Evolutionary conservation across 352 stramenopile genomes (phyloP).

Genomic region (Pythium guiyangense): DNA sequence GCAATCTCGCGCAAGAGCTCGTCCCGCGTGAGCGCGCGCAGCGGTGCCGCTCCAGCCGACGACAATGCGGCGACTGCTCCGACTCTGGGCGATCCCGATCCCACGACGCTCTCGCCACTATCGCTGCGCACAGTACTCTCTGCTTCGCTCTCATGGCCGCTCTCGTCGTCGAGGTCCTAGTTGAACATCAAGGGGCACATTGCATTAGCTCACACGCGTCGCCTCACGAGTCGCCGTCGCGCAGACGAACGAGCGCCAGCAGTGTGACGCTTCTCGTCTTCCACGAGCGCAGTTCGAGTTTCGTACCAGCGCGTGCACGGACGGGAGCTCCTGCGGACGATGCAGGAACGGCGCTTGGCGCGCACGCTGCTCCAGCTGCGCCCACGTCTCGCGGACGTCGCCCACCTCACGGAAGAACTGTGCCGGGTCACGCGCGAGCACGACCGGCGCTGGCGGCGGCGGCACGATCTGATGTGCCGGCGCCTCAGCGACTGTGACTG

Average conservation of each 20-base stretch:
- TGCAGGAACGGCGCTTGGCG: conserved; percentile 37
- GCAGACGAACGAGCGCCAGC: too few relatives aligned
- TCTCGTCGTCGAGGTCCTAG: conserved; percentile 8
- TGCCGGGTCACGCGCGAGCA: conserved; percentile 6
- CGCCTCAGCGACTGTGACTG: background rate
- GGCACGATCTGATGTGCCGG: too few relatives aligned
- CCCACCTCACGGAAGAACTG: conserved; percentile 31
- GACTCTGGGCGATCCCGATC: conserved; percentile 2
- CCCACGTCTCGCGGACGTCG: conserved; percentile 58
- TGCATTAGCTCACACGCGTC: background rate
- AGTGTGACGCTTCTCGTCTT: background rate
- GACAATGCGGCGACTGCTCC: background rate
- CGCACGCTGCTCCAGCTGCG: conserved; percentile 52
- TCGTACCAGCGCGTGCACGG: conserved; percentile 21
- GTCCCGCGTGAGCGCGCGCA: conserved; percentile 41
- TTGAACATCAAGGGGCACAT: background rate
- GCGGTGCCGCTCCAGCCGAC: conserved; percentile 3
- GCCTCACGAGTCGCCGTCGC: too few relatives aligned
- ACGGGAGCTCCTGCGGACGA: conserved; percentile 45
- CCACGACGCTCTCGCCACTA: background rate
- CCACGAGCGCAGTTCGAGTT: conserved; percentile 11
- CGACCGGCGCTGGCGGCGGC: background rate
- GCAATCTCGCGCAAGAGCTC: conserved; percentile 53
- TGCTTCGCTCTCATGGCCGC: background rate
- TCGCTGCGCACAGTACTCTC: conserved; percentile 1